Evolutionary conservation across 2,329 filamentous ascomycete genomes (phyloP).

Genomic region (Tolypocladium album): DNA sequence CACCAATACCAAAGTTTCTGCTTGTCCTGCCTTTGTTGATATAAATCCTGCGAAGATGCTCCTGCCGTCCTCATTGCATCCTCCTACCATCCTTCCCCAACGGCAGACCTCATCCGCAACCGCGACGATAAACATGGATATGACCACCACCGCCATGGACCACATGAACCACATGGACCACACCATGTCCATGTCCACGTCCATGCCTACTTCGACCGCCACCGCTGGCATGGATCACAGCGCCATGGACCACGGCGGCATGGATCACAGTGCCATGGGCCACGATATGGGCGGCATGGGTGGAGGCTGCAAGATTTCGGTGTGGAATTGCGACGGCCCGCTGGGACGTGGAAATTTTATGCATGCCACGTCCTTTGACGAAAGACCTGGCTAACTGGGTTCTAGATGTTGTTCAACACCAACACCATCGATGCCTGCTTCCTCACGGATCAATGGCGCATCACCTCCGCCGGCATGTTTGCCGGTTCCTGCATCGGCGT

Average conservation of each 20-base stretch:
- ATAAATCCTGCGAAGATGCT: not conserved
- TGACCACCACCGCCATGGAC: not conserved
- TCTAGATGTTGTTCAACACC: constrained; percentile 74
- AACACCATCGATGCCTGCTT: constrained; percentile 62
- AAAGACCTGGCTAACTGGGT: not conserved
- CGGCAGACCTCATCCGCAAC: not conserved
- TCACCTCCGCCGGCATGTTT: constrained; percentile 61
- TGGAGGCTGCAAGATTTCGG: constrained; percentile 28
- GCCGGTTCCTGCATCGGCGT: constrained; percentile 73
- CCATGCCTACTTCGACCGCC: constrained; percentile 2
- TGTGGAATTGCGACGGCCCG: not conserved
- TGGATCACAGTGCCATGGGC: constrained; percentile 3
- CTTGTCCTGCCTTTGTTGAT: not conserved
- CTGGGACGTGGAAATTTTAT: not conserved
- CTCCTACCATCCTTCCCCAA: not conserved
- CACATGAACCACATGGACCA: not conserved
- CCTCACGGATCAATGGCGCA: constrained; percentile 57
- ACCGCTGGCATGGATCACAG: constrained; percentile 6
- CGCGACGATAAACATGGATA: not conserved
- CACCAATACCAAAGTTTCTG: not conserved
- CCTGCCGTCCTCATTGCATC: not conserved
- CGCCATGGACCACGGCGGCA: constrained; percentile 4
- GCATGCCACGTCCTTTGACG: not conserved
- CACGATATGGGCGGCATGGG: constrained; percentile 8
- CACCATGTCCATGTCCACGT: constrained; percentile 3